phyloP scores from a whole-genome alignment of 306 rosid species.

The Vigna angularis region DNA sequence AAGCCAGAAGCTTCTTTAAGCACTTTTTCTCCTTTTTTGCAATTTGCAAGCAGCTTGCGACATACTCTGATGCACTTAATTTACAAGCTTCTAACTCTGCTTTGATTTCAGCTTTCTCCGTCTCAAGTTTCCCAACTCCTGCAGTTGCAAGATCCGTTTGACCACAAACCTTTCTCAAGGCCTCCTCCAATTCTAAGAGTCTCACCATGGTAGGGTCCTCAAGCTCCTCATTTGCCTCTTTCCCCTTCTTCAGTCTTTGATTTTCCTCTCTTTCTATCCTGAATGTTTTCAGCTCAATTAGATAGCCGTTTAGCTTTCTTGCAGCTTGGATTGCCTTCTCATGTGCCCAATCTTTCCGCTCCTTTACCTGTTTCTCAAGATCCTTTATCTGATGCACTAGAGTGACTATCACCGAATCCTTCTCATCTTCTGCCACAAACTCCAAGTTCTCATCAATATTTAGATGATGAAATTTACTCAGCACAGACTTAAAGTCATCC shows the following conservation, averaged over 20 bases:
- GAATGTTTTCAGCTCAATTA: slow-evolving; percentile 72
- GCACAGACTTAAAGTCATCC: slow-evolving; percentile 64
- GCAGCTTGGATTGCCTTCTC: slow-evolving; percentile 92
- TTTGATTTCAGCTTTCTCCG: slow-evolving; percentile 85
- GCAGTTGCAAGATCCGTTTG: slow-evolving; percentile 86
- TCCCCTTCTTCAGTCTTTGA: slow-evolving; percentile 69
- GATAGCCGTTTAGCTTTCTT: slow-evolving; percentile 68
- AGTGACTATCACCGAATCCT: slow-evolving; percentile 66
- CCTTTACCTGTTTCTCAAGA: slow-evolving; percentile 75
- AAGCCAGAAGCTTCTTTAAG: slow-evolving; percentile 75
- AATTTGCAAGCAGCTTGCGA: slow-evolving; percentile 64
- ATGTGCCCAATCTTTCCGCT: slow-evolving; percentile 85
- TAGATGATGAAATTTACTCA: slow-evolving; percentile 70
- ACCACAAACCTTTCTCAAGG: slow-evolving; percentile 73
- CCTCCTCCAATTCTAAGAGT: slow-evolving; percentile 78
- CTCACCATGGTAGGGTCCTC: slow-evolving; percentile 80
- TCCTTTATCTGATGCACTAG: slow-evolving; percentile 70
- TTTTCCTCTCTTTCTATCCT: slow-evolving; percentile 83
- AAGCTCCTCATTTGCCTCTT: slow-evolving; percentile 50
- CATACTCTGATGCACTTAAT: slow-evolving; percentile 82
- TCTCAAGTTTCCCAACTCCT: slow-evolving; percentile 67
- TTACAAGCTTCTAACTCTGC: slow-evolving; percentile 92
- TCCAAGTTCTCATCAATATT: slow-evolving; percentile 69
- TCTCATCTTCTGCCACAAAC: slow-evolving; percentile 66
- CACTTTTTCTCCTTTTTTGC: slow-evolving; percentile 79